Conservation (phyloP, 2,329 filamentous ascomycete genomes). For the Sphaerostilbella broomeana region DNA sequence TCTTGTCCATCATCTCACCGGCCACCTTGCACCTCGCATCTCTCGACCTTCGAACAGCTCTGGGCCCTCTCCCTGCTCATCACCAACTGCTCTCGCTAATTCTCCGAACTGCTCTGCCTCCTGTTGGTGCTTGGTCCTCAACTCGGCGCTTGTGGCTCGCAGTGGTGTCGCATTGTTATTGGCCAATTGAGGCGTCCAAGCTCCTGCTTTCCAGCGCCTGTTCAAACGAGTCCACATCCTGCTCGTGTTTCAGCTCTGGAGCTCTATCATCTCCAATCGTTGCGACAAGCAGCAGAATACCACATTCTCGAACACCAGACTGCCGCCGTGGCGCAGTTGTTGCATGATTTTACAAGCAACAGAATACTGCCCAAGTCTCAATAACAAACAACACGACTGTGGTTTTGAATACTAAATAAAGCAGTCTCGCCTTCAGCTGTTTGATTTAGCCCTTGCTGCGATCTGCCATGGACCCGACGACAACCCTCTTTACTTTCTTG, state of each 20-base stretch:
- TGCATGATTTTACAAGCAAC: slow-evolving; percentile 2
- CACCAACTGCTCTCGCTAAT: too few relatives aligned
- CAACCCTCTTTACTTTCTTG: slow-evolving; percentile 63
- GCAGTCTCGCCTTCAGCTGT: not conserved
- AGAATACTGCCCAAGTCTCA: not conserved
- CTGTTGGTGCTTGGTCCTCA: too few relatives aligned
- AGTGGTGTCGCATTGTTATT: slow-evolving; percentile 13
- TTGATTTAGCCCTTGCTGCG: slow-evolving; percentile 9
- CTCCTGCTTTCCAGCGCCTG: slow-evolving; percentile 13
- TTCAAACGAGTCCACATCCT: slow-evolving; percentile 13
- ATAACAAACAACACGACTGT: not conserved
- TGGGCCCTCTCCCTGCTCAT: not conserved
- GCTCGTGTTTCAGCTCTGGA: slow-evolving; percentile 14
- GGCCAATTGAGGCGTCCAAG: slow-evolving; percentile 11
- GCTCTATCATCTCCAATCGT: slow-evolving; percentile 3
- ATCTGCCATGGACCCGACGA: slow-evolving; percentile 54
- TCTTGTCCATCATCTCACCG: slow-evolving; percentile 1
- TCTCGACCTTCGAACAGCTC: not conserved
- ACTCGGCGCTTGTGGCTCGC: slow-evolving; percentile 15
- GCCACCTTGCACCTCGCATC: not conserved
- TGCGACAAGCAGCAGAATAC: not conserved
- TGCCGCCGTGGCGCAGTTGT: too few relatives aligned
- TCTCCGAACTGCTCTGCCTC: too few relatives aligned
- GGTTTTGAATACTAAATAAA: slow-evolving; percentile 1
- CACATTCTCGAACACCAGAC: too few relatives aligned